Conservation (phyloP, 2,329 filamentous ascomycete species). For the Arthrinium phaeospermum region DNA sequence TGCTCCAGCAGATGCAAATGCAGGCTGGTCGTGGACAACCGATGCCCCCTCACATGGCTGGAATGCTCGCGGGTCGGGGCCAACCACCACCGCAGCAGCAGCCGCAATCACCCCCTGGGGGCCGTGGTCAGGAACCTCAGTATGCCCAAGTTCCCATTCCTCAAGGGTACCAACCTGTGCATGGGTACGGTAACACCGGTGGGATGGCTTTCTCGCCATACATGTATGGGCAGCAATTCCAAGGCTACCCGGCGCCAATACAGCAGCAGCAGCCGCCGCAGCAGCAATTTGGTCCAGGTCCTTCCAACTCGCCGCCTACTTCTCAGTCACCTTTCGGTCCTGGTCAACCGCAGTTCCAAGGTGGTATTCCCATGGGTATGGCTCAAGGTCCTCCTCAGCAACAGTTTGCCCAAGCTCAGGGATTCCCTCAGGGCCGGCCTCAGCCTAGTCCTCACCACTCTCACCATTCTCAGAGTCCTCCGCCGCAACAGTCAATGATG, state of each 20-base stretch:
- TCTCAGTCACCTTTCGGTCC: conserved; percentile 4
- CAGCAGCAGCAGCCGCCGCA: conserved; percentile 11
- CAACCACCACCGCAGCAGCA: conserved; percentile 5
- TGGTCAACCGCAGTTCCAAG: background rate
- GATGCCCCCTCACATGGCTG: conserved; percentile 23
- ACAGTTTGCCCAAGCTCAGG: conserved; percentile 19
- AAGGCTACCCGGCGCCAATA: conserved; percentile 27
- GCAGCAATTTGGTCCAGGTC: conserved; percentile 1
- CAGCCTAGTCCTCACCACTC: background rate
- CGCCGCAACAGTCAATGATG: conserved; percentile 16
- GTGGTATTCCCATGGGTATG: conserved; percentile 3
- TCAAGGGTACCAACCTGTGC: conserved; percentile 39
- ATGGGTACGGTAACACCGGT: conserved; percentile 36
- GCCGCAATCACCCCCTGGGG: too few relatives aligned
- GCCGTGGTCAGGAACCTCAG: conserved; percentile 24
- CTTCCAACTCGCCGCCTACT: background rate
- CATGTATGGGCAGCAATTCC: conserved; percentile 10
- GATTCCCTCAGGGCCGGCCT: background rate
- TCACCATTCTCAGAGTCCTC: conserved; percentile 2
- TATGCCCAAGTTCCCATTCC: conserved; percentile 42
- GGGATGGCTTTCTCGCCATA: conserved; percentile 37
- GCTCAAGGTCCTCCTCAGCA: conserved; percentile 22
- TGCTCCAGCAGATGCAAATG: conserved; percentile 28
- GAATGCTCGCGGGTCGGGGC: background rate
- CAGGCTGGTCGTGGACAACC: conserved; percentile 27